Base-by-base conservation (phyloP, 2,329 filamentous ascomycete genomes). In the Trichoderma semiorbis region DNA sequence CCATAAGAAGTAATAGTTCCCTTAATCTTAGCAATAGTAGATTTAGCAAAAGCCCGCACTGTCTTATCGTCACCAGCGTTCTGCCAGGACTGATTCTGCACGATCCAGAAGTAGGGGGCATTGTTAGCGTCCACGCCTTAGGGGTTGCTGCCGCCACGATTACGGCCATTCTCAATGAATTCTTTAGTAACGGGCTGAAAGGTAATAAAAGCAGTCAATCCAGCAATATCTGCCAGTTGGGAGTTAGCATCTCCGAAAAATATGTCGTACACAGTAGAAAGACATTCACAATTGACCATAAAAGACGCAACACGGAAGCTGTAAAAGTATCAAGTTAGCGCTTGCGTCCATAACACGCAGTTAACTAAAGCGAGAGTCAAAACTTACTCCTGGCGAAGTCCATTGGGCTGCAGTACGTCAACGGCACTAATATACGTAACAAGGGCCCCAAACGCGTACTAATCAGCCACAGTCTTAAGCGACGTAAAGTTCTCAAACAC, bases 321-420 rank as follows among this genome's bases (percentile, higher is more conserved):
- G 57, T 60, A 60, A 60, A 60, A 34, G 28, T 60, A 34, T 60
- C 30, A 60, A 60, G 57, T 60, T 60, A 60, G 57, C 57, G 57
- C 57, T 60, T 34, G 30, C 57, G 57, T 60, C 30, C 28, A 60
- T 60, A n/a, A 60, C 57, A 60, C 57, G 57, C 28, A 30, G 57
- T 60, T 60, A 30, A 34, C 57, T 60, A n/a, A 60, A 60, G 57
- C 30, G 57, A 60, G 57, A 60, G 57, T 60, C 57, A 60, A 60
- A 60, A 60, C 57, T 60, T 60, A 60, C 57, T 60, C 57, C 57
- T 60, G 57, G 57, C 57, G 57, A 60, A 60, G 57, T 60, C 57
- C 57, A 60, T 60, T 60, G 57, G 57, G 57, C 57, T 60, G 57
- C 57, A 60, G 57, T 60, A 30, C 57, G 57, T 60, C 30, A 60